Evolutionary conservation across 2,329 filamentous ascomycete species (phyloP), one percentile per base, ranked within the genome.

Genomic region (Xylaria sp.): DNA sequence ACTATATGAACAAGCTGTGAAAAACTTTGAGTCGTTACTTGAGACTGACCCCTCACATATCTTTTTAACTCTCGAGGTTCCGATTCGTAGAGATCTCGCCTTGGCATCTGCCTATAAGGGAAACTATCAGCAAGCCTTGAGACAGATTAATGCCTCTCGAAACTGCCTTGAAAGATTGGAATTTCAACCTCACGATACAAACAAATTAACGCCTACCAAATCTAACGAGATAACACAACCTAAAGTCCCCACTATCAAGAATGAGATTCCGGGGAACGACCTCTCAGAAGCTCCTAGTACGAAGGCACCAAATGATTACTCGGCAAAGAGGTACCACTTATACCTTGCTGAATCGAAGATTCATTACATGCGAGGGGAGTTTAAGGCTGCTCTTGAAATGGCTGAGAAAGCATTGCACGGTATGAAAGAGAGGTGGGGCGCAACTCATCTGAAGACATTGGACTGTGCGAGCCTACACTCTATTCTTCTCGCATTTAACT

Each of bases 401-500:
- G 44, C 40, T 4, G 40, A 28, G 38, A 46, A 4, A 46, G 38
- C 56, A 33, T 20, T 59, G 23, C 13, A 9, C 33, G 38, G 38
- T n/a, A 46, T 59, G 40, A 17, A 33, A 20, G 20, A 28, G 26
- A 46, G 23, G 17, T 46, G 38, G 56, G 56, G 56, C 31, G 15
- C 4, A 20, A 20, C 2, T 5, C 40, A 59, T 17, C 15, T 31
- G 2, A 46, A 23, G 26, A 46, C 56, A 3, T 31, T 59, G 40
- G 56, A 59, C 17, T 59, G 56, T 20, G 56, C 38, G 9, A 33
- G 56, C 40, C 23, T 46, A 15, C 56, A 33, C 20, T 46, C 56
- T 59, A 26, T 59, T 20, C 7, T 59, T 33, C 56, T 59, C 26
- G 40, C 56, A 20, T 28, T 46, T 3, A 59, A 59, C 56, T 59